Evolutionary conservation across 495 filamentous ascomycete genomes (phyloP).

Genomic region (Trichoderma reesei): DNA sequence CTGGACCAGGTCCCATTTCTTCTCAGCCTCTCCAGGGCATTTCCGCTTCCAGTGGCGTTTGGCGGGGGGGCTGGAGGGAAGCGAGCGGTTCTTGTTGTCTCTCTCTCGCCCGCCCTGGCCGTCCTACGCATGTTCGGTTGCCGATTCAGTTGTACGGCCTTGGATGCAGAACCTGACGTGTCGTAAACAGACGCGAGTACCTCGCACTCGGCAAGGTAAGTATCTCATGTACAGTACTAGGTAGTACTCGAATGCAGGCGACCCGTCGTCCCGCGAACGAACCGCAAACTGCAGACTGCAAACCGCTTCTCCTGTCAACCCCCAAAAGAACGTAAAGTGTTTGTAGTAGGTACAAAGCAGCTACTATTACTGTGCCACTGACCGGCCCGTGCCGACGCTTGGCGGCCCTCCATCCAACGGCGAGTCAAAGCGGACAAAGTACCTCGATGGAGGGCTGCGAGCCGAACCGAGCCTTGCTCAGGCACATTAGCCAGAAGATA

Average conservation of each 20-base stretch:
- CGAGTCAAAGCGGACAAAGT: no score
- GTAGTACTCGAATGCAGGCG: neutral
- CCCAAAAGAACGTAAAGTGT: neutral
- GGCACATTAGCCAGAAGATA: no score
- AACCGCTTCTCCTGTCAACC: neutral
- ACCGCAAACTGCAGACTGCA: neutral
- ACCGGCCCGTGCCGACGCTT: conserved; percentile 6
- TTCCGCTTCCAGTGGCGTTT: neutral
- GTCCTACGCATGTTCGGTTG: neutral
- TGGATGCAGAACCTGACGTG: no score
- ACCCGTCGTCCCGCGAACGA: neutral
- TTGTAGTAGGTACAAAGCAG: no score
- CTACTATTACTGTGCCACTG: neutral
- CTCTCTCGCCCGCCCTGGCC: neutral
- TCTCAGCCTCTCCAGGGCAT: neutral
- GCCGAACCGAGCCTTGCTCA: no score
- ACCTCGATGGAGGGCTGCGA: no score
- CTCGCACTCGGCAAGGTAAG: no score
- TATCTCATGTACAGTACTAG: no score
- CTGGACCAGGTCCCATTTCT: no score
- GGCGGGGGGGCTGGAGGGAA: neutral
- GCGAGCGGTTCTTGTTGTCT: neutral
- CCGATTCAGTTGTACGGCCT: no score
- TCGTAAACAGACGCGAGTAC: no score
- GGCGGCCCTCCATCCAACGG: neutral